Evolutionary conservation across 805 yeast species (phyloP), one percentile per base, ranked within the genome.

Genomic region (Kuraishia borneana): DNA sequence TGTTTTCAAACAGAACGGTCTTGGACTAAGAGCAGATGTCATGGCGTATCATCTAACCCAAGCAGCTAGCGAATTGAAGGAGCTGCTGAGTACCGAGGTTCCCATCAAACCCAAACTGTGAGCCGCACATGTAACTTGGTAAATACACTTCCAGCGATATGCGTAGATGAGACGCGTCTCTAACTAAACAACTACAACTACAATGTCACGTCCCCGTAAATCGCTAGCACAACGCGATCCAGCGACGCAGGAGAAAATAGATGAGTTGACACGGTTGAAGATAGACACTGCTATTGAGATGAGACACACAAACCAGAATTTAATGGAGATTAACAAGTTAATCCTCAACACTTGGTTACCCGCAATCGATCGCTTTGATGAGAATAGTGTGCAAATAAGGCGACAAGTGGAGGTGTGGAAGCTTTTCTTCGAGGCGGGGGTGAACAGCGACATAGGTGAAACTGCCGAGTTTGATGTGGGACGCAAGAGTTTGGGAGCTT

Each of bases 51-150:
- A 76, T 54, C 65, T 89, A 46, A 69, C 74, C 32, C 73, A 78
- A 44, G 75, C 92, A 29, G 94, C 95, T 21, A 78, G 77, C 46
- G 95, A 89, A 58, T 62, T 89, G 58, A 81, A 68, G 44, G 80
- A 73, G 34, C 65, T 80, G 18, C 72, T 88, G 16, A 27, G 42
- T 10, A 14, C 12, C n/a, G 36, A 34, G 5, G 12, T 36, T 12
- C 30, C 38, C 3, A 10, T 47, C 16, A 50, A 46, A 31, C 31
- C 57, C 12, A 53, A 53, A 35, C 38, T 53, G n/a, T 50, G 36
- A 44, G 21, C 13, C 23, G 10, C 7, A 21, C 23, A 25, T n/a
- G n/a, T n/a, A n/a, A n/a, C n/a, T n/a, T n/a, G n/a, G n/a, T n/a
- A 21, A 26, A 29, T 21, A 18, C 23, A 27, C 13, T 10, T 32